Conservation (phyloP, 164 flowering plant species). For the Pachysandra terminalis region DNA sequence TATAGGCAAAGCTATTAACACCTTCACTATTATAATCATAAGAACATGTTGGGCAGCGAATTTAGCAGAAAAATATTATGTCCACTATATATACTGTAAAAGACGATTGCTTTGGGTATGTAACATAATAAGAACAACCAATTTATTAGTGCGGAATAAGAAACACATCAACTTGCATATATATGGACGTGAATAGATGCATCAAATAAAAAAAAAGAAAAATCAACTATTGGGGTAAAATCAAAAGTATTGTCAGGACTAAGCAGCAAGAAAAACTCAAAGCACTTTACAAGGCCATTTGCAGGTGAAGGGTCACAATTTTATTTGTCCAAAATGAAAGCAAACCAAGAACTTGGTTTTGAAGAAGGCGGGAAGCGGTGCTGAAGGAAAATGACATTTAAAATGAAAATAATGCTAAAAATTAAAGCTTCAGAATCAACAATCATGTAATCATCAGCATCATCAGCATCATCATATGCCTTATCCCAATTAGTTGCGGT, state of each 20-base stretch:
- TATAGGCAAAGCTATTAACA: constrained; percentile 13
- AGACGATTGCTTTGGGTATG: neutral
- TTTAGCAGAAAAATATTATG: too few relatives aligned
- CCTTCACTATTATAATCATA: constrained; percentile 1
- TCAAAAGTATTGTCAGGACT: neutral
- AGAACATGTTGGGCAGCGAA: neutral
- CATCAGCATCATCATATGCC: too few relatives aligned
- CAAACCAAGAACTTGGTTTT: neutral
- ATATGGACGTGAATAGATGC: neutral
- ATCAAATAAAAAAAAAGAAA: neutral
- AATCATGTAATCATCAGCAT: too few relatives aligned
- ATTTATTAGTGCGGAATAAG: neutral
- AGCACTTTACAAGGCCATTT: neutral
- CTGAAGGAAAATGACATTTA: too few relatives aligned
- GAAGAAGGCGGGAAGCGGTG: too few relatives aligned
- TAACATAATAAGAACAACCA: neutral
- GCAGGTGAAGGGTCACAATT: neutral
- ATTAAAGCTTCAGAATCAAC: too few relatives aligned
- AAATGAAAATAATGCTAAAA: too few relatives aligned
- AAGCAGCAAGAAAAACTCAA: neutral
- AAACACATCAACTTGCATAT: too few relatives aligned
- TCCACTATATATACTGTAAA: neutral
- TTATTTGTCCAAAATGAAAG: neutral
- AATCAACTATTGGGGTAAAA: neutral
- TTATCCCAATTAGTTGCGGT: too few relatives aligned